Percentiles rank a stretch among this genome's conserved stretches.
Evolutionary conservation across 139 green algal species (phyloP).

Genomic region (Tetraselmis striata): DNA sequence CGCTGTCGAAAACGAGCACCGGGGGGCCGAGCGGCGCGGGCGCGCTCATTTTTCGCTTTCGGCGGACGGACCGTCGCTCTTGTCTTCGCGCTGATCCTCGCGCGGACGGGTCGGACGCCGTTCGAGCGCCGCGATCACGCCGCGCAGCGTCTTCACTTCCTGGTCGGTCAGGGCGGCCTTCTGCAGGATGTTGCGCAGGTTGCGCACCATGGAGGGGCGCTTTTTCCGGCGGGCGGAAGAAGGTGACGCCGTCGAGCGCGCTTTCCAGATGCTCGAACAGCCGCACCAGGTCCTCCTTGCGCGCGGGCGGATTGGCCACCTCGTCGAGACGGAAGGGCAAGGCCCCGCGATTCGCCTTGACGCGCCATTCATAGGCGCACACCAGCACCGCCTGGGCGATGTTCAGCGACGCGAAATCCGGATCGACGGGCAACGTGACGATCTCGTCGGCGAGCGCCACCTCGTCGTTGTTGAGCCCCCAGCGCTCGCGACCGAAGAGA

Average conservation of each 20-base stretch:
- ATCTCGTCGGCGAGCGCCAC: conserved; percentile 11
- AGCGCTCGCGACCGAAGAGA: conserved; percentile 3
- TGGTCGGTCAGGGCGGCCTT: background rate
- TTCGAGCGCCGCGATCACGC: conserved; percentile 15
- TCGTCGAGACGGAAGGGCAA: background rate
- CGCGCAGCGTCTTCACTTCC: conserved; percentile 19
- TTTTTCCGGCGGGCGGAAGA: too few relatives aligned
- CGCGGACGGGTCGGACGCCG: too few relatives aligned
- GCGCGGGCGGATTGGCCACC: background rate
- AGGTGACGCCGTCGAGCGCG: too few relatives aligned
- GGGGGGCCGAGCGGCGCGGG: too few relatives aligned
- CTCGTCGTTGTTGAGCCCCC: conserved; percentile 19
- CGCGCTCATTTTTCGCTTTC: too few relatives aligned
- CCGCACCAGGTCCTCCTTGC: background rate
- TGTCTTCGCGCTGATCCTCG: too few relatives aligned
- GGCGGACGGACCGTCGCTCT: too few relatives aligned
- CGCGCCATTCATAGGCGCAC: conserved; percentile 1
- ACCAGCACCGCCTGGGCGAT: background rate
- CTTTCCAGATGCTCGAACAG: background rate
- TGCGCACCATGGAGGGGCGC: background rate
- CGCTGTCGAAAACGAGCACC: too few relatives aligned
- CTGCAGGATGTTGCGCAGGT: conserved; percentile 6
- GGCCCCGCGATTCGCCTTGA: too few relatives aligned
- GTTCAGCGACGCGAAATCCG: conserved; percentile 16
- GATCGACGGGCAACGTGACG: conserved; percentile 5